Evolutionary conservation across 2,329 filamentous ascomycete genomes (phyloP).

Genomic region (Aspergillus tamarii): DNA sequence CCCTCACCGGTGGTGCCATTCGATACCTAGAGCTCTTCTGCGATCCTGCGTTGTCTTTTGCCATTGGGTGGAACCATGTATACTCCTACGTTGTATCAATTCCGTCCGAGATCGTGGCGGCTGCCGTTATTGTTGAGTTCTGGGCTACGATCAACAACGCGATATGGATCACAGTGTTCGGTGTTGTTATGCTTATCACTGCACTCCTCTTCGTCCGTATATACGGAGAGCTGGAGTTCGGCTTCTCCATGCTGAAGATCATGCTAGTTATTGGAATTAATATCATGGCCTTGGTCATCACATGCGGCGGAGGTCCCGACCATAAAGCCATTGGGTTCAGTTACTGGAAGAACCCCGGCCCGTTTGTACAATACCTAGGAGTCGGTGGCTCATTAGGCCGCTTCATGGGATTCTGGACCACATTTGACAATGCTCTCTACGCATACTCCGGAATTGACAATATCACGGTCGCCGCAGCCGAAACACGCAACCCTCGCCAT

Average conservation of each 20-base stretch:
- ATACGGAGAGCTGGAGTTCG: constrained; percentile 58
- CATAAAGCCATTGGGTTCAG: constrained; percentile 51
- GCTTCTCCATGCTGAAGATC: constrained; percentile 60
- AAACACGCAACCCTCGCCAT: constrained; percentile 56
- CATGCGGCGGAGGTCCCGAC: constrained; percentile 51
- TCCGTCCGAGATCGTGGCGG: constrained; percentile 37
- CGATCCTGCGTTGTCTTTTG: constrained; percentile 41
- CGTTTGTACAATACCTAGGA: constrained; percentile 65
- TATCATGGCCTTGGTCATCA: constrained; percentile 55
- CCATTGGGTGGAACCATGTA: constrained; percentile 45
- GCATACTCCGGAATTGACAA: constrained; percentile 49
- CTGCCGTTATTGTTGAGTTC: constrained; percentile 26
- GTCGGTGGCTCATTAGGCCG: constrained; percentile 45
- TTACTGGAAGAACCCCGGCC: constrained; percentile 59
- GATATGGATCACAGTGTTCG: constrained; percentile 51
- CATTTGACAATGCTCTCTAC: constrained; percentile 47
- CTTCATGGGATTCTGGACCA: constrained; percentile 60
- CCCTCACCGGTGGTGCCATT: constrained; percentile 43
- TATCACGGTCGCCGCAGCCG: constrained; percentile 59
- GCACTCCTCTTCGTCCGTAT: constrained; percentile 42
- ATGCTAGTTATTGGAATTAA: constrained; percentile 64
- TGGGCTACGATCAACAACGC: constrained; percentile 33
- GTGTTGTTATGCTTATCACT: constrained; percentile 38
- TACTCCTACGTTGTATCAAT: constrained; percentile 39
- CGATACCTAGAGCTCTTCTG: constrained; percentile 41